phyloP scores from a whole-genome alignment of 1,284 basidiomycete genomes.

The Phellopilus nigrolimitatus region DNA sequence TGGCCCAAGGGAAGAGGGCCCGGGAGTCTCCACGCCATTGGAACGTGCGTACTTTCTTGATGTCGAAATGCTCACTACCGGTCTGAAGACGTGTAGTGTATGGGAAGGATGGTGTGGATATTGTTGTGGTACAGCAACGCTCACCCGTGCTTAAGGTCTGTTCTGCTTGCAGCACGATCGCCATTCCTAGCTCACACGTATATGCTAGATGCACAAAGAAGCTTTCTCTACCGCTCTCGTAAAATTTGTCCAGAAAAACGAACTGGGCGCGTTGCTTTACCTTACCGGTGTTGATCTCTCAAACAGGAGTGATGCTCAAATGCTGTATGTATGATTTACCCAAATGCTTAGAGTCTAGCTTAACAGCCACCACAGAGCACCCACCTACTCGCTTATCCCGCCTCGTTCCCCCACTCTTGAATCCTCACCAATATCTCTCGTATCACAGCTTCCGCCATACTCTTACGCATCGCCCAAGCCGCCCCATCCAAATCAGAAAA shows the following conservation, averaged over 20 bases:
- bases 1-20: slow-evolving; percentile 54
- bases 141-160: slow-evolving; percentile 70
- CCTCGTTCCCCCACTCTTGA: slow-evolving; percentile 34
- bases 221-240: slow-evolving; percentile 56
- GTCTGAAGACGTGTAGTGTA: slow-evolving; percentile 46
- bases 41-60: slow-evolving; percentile 50
- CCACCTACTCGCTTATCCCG: slow-evolving; percentile 53
- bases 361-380: slow-evolving; percentile 38
- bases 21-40: slow-evolving; percentile 63
- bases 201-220: slow-evolving; percentile 43
- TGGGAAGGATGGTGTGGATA: slow-evolving; percentile 41
- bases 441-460: slow-evolving; percentile 43
- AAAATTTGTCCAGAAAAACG: slow-evolving; percentile 46
- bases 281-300: slow-evolving; percentile 71
- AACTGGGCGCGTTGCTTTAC: slow-evolving; percentile 51
- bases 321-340: slow-evolving; percentile 48
- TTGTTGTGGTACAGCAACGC: slow-evolving; percentile 68
- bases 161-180: neutral
- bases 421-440: slow-evolving; percentile 35
- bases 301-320: slow-evolving; percentile 69
- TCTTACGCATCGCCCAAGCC: slow-evolving; percentile 28
- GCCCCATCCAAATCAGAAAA: slow-evolving; percentile 30
- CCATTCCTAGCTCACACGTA: slow-evolving; percentile 9
- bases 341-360: slow-evolving; percentile 4
- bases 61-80: neutral